Evolutionary conservation across 306 rosid genomes (phyloP).

Genomic region (cucumber (Cucumis sativus)): DNA sequence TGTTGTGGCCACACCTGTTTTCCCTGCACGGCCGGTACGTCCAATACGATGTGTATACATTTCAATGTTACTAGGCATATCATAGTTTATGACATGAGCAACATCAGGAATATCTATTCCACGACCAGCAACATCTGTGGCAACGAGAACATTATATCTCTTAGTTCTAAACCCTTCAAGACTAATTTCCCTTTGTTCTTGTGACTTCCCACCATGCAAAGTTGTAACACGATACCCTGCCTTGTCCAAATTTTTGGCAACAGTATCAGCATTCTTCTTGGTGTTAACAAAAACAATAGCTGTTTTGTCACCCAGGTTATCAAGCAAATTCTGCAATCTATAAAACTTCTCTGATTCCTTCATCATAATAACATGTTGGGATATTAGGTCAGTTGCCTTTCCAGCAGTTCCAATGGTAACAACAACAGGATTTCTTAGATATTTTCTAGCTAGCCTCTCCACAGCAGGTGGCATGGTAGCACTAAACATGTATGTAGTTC

Average conservation of each 20-base stretch:
- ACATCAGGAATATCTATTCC: slow-evolving; percentile 95
- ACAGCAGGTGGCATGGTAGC: slow-evolving; percentile 94
- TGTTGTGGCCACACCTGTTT: slow-evolving; percentile 77
- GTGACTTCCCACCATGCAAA: slow-evolving; percentile 86
- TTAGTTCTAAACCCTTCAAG: slow-evolving; percentile 84
- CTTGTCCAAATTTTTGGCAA: slow-evolving; percentile 40
- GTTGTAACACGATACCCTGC: slow-evolving; percentile 69
- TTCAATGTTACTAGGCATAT: slow-evolving; percentile 84
- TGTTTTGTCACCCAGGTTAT: slow-evolving; percentile 41
- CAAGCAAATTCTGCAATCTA: slow-evolving; percentile 32
- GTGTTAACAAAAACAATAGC: slow-evolving; percentile 49
- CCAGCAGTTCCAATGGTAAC: slow-evolving; percentile 91
- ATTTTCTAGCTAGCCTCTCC: slow-evolving; percentile 78
- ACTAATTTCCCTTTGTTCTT: slow-evolving; percentile 85
- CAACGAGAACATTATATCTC: slow-evolving; percentile 80
- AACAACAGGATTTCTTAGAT: slow-evolving; percentile 80
- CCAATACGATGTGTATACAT: slow-evolving; percentile 89
- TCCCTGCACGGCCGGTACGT: slow-evolving; percentile 88
- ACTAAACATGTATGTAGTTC: slow-evolving; percentile 90
- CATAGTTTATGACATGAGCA: slow-evolving; percentile 78
- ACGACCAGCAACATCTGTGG: slow-evolving; percentile 93
- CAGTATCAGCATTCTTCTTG: slow-evolving; percentile 36
- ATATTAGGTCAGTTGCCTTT: slow-evolving; percentile 66
- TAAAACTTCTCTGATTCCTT: slow-evolving; percentile 35
- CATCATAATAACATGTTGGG: slow-evolving; percentile 59